These are phyloP conservation scores for Alternaria burnsii DNA, from an alignment of 2,329 filamentous ascomycete species.

Conservation along the genomic window DNA sequence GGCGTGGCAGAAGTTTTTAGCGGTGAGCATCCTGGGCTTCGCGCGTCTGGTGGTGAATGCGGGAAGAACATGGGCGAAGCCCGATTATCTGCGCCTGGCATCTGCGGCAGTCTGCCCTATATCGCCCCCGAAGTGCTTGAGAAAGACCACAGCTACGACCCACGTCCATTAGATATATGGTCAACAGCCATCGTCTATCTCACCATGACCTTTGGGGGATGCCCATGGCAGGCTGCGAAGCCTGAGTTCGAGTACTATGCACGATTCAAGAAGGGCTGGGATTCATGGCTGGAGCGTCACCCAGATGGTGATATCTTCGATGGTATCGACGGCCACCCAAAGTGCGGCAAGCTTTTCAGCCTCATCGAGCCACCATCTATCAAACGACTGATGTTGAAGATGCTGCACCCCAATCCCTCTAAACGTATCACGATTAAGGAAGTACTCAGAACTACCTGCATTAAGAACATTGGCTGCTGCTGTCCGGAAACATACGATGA, in stretches of 20 bases:
- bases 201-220: constrained; percentile 75
- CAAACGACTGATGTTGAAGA: constrained; percentile 75
- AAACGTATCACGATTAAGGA: constrained; percentile 75
- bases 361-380: constrained; percentile 71
- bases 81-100: constrained; percentile 77
- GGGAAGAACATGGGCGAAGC: constrained; percentile 76
- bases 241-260: constrained; percentile 66
- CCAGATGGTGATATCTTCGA: constrained; percentile 62
- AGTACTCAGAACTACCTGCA: constrained; percentile 74
- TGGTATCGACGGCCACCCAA: constrained; percentile 67
- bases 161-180: constrained; percentile 85
- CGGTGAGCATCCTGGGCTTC: constrained; percentile 80
- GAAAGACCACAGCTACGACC: constrained; percentile 73
- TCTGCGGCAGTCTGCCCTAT: constrained; percentile 86
- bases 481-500: constrained; percentile 75
- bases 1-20: constrained; percentile 87
- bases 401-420: constrained; percentile 81
- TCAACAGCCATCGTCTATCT: constrained; percentile 84
- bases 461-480: constrained; percentile 81
- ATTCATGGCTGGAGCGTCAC: constrained; percentile 69
- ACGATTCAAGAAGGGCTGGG: constrained; percentile 72
- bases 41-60: constrained; percentile 76
- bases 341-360: constrained; percentile 70
- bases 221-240: constrained; percentile 77
- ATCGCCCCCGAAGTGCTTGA: constrained; percentile 85